Percentiles rank a stretch among this genome's conserved stretches.
Evolutionary conservation across 2,329 filamentous ascomycete species (phyloP).

Genomic region (Pyrenophora tritici-repentis): DNA sequence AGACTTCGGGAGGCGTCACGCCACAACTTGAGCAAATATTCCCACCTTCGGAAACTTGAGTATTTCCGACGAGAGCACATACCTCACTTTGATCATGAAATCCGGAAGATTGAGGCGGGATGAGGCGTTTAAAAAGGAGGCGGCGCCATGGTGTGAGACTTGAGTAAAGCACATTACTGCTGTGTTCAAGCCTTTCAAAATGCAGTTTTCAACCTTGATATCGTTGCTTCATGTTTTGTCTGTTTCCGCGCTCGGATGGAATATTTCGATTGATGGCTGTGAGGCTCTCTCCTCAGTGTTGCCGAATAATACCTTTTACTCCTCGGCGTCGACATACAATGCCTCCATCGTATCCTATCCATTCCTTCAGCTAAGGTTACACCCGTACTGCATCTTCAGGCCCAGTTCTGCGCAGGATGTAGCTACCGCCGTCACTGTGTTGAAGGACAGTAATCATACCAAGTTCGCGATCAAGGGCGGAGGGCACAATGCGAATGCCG

Average conservation of each 20-base stretch:
- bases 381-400: constrained; percentile 29
- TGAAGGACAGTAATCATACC: constrained; percentile 14
- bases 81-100: too few relatives aligned
- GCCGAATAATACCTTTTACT: constrained; percentile 21
- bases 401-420: constrained; percentile 27
- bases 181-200: constrained; percentile 1
- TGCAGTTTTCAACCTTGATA: constrained; percentile 11
- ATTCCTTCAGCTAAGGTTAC: constrained; percentile 25
- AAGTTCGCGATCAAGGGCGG: constrained; percentile 34
- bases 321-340: constrained; percentile 27
- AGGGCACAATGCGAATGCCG: constrained; percentile 29
- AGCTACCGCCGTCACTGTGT: constrained; percentile 16
- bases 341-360: constrained; percentile 30
- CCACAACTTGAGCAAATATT: constrained; percentile 1
- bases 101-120: not conserved
- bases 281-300: constrained; percentile 18
- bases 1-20: not conserved
- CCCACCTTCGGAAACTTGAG: not conserved
- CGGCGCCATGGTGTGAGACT: too few relatives aligned
- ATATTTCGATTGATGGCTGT: constrained; percentile 11
- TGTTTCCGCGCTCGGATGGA: not conserved
- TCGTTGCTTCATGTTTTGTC: not conserved
- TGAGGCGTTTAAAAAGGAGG: not conserved
- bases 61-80: too few relatives aligned
- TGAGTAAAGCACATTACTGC: not conserved